Conservation (phyloP, 2,329 filamentous ascomycete genomes). For the Aspergillus costaricaensis region DNA sequence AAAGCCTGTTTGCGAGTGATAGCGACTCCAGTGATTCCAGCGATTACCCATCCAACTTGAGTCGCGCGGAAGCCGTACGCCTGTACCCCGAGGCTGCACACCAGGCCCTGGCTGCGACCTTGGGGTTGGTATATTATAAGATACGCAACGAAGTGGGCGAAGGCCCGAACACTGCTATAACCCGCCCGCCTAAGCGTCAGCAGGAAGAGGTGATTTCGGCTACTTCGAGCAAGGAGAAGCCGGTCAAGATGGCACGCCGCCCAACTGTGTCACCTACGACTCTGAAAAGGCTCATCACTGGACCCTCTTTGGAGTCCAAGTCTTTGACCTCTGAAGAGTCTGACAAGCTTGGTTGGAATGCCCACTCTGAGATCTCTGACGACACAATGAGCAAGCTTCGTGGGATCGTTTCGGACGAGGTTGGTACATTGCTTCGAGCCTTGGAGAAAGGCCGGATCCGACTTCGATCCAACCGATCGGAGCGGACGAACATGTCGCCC, state of each 20-base stretch:
- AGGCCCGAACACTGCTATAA: constrained; percentile 30
- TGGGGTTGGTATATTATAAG: constrained; percentile 45
- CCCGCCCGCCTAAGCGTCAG: constrained; percentile 37
- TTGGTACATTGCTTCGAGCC: constrained; percentile 37
- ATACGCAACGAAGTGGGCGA: constrained; percentile 45
- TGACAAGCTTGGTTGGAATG: constrained; percentile 40
- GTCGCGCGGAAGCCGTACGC: constrained; percentile 38
- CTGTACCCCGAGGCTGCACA: constrained; percentile 43
- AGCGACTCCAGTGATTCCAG: constrained; percentile 44
- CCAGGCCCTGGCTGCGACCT: constrained; percentile 42
- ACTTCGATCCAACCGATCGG: constrained; percentile 37
- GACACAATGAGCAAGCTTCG: constrained; percentile 41
- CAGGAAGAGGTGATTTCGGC: constrained; percentile 38
- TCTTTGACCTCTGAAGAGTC: constrained; percentile 34
- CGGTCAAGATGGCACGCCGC: constrained; percentile 38
- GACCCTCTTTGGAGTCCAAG: constrained; percentile 36
- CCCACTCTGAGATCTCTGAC: constrained; percentile 39
- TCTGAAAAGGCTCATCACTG: constrained; percentile 35
- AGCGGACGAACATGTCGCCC: constrained; percentile 35
- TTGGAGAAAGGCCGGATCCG: constrained; percentile 39
- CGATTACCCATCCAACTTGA: constrained; percentile 37
- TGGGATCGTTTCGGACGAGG: constrained; percentile 39
- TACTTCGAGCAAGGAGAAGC: constrained; percentile 37
- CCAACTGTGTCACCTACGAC: constrained; percentile 34
- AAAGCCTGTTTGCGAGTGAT: constrained; percentile 32